These are phyloP conservation scores for Talaromyces borbonicus DNA, from an alignment of 495 filamentous ascomycete genomes.

Conservation along the genomic window DNA sequence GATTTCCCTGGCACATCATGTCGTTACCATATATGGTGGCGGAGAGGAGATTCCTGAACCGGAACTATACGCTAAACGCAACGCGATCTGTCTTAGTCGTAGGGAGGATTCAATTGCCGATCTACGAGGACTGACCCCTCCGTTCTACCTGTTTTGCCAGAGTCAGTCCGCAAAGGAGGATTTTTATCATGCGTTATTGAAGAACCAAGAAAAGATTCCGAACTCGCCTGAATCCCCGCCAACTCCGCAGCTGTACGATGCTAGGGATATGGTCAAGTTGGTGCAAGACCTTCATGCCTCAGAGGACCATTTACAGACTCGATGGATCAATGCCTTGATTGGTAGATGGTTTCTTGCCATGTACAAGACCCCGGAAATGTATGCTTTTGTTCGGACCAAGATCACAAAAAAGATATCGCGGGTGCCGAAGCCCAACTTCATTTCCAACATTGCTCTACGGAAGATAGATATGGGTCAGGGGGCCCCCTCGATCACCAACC, in stretches of 20 bases:
- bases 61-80: constrained; percentile 90
- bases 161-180: constrained; percentile 95
- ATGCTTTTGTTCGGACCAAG: constrained; percentile 69
- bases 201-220: constrained; percentile 64
- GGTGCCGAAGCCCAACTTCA: constrained; percentile 83
- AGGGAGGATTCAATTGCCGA: constrained; percentile 54
- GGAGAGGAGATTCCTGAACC: constrained; percentile 76
- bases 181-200: constrained; percentile 88
- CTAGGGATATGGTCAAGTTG: constrained; percentile 73
- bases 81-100: constrained; percentile 77
- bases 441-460: constrained; percentile 69
- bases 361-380: constrained; percentile 73
- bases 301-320: constrained; percentile 82
- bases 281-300: constrained; percentile 86
- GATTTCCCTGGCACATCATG: constrained; percentile 80
- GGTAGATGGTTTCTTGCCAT: constrained; percentile 79
- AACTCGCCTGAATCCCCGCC: constrained; percentile 50
- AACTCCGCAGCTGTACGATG: constrained; percentile 65
- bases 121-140: constrained; percentile 50
- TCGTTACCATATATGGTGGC: constrained; percentile 76
- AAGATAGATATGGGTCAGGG: constrained; percentile 79
- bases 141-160: constrained; percentile 90
- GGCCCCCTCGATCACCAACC: constrained; percentile 83
- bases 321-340: constrained; percentile 89
- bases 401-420: constrained; percentile 94